Base-by-base conservation (phyloP, 2,329 filamentous ascomycete species). In the Aspergillus viridinutans region DNA sequence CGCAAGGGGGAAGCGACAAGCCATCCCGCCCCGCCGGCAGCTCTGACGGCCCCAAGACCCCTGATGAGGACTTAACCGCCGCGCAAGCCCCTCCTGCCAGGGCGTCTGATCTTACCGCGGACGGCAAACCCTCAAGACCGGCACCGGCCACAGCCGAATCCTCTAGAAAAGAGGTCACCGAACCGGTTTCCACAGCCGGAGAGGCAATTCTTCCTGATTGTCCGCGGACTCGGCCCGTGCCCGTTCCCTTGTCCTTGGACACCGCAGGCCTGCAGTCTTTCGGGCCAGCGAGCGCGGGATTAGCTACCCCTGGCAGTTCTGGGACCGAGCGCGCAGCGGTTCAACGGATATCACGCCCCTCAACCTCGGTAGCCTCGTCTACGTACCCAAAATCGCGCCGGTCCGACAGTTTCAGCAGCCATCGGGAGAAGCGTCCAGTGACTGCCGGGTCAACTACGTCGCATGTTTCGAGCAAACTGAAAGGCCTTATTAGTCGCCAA, bases 361-460 rank as follows among this genome's bases (percentile, higher is more conserved):
- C 70, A 12, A 64, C 64, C 48, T 71, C 67, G 23, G 60, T 63
- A 55, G 57, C 64, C 48, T 69, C 70, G 21, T 58, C 67, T 8
- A 61, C 56, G 40, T 58, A 62, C 20, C 51, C 63, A 20, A 71
- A 68, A 51, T 60, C 73, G 29, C 71, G 70, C 54, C 71, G 75
- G 21, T 77, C 75, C 8, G 70, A 69, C 43, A 78, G 75, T 59
- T 69, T 74, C 53, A 66, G 71, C 57, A 75, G 73, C 54, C 54
- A 64, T 43, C 71, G 69, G 28, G 73, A 74, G 17, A 73, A 65
- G 55, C 73, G 74, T 23, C 74, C 74, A 20, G 61, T 72, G 32
- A 76, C 74, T 29, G 68, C 74, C 20, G 69, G 72, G n/a, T 76
- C 74, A 10, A 65, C 72, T 3, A 72, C 72, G 26, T 77, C 74